These are phyloP conservation scores for Plenodomus lindquistii DNA, from an alignment of 2,329 filamentous ascomycete species.

Conservation along the genomic window DNA sequence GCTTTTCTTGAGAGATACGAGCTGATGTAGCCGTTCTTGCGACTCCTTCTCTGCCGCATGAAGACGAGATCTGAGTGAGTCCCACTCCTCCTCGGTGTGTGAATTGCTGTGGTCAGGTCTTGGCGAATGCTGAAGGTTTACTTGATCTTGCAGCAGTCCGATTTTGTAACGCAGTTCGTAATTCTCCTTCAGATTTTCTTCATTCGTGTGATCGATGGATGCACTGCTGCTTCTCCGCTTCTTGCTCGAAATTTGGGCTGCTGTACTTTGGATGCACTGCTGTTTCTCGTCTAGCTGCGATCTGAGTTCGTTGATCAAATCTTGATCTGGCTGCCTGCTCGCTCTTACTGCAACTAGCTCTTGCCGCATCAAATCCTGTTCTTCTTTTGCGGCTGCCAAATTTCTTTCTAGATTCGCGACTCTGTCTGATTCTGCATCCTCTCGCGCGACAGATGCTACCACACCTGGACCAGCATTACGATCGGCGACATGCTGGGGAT, in stretches of 20 bases:
- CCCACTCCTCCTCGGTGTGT: slow-evolving; percentile 25
- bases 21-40: slow-evolving; percentile 59
- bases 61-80: slow-evolving; percentile 33
- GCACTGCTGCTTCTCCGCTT: background rate
- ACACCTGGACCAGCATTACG: background rate
- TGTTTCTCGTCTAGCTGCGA: slow-evolving; percentile 17
- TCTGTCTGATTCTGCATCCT: slow-evolving; percentile 8
- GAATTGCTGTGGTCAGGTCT: background rate
- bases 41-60: slow-evolving; percentile 60
- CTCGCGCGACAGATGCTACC: background rate
- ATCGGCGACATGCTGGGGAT: background rate
- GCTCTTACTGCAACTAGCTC: slow-evolving; percentile 31
- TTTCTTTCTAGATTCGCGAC: slow-evolving; percentile 33
- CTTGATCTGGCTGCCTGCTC: slow-evolving; percentile 20
- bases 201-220: slow-evolving; percentile 1
- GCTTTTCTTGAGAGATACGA: slow-evolving; percentile 71
- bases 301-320: slow-evolving; percentile 23
- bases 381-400: slow-evolving; percentile 25
- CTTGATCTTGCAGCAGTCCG: slow-evolving; percentile 29
- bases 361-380: slow-evolving; percentile 26
- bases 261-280: background rate
- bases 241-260: slow-evolving; percentile 2
- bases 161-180: slow-evolving; percentile 28
- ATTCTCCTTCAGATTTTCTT: slow-evolving; percentile 26
- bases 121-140: slow-evolving; percentile 23